A percentile compares a stretch with the other conserved stretches of the same genome.
Evolutionary conservation across 164 flowering plant species (phyloP).

Genomic region (Taxillus chinensis): DNA sequence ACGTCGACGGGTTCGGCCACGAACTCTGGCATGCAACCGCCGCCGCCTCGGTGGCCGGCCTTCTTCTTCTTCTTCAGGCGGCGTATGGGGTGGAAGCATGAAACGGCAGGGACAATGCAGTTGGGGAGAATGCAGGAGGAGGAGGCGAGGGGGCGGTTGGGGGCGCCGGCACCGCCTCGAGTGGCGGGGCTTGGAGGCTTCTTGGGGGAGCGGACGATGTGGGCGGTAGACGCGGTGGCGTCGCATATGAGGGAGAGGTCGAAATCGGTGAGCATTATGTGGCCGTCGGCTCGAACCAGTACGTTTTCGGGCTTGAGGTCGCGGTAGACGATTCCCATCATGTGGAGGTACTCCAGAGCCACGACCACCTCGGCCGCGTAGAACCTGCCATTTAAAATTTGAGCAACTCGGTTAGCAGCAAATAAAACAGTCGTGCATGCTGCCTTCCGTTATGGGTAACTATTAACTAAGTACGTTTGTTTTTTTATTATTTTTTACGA

Average conservation of each 20-base stretch:
- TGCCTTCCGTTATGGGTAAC: no score
- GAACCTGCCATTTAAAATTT: slow-evolving; percentile 30
- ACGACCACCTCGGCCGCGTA: slow-evolving; percentile 72
- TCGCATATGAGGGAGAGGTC: slow-evolving; percentile 75
- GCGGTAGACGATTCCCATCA: slow-evolving; percentile 82
- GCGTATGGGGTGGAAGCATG: slow-evolving; percentile 59
- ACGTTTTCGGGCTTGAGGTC: slow-evolving; percentile 93
- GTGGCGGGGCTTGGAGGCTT: slow-evolving; percentile 6
- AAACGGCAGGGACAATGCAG: slow-evolving; percentile 73
- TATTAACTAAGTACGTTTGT: no score
- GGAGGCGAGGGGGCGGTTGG: slow-evolving; percentile 17
- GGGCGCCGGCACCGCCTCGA: slow-evolving; percentile 11
- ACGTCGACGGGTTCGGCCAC: slow-evolving; percentile 70
- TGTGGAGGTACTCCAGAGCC: slow-evolving; percentile 80
- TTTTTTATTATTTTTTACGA: no score
- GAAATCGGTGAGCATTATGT: slow-evolving; percentile 87
- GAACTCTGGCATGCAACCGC: slow-evolving; percentile 28
- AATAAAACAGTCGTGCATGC: no score
- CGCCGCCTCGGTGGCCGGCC: slow-evolving; percentile 8
- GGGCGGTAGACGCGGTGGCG: slow-evolving; percentile 33
- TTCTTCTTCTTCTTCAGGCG: slow-evolving; percentile 39
- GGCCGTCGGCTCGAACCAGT: slow-evolving; percentile 71
- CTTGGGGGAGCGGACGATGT: slow-evolving; percentile 25
- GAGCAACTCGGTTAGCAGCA: neutral
- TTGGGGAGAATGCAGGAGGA: slow-evolving; percentile 68